Evolutionary conservation across 2,329 filamentous ascomycete genomes (phyloP).

Genomic region (Dactylonectria macrodidyma): DNA sequence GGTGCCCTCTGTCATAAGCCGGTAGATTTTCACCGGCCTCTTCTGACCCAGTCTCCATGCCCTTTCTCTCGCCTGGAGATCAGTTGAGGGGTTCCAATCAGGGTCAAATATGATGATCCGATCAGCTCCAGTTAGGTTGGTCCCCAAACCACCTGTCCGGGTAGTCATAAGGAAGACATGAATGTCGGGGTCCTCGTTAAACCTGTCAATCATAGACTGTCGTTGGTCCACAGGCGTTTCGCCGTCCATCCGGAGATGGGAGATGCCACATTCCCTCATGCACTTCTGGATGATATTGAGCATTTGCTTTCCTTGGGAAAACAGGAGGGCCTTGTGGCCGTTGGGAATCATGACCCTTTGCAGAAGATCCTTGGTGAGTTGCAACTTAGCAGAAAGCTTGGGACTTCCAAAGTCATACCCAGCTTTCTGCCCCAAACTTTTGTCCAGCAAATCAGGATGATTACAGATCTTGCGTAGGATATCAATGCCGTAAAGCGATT

Average conservation of each 20-base stretch:
- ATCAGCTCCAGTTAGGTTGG: conserved; percentile 95
- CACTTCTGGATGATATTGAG: conserved; percentile 93
- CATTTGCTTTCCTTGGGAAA: conserved; percentile 95
- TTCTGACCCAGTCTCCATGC: conserved; percentile 98
- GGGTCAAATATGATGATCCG: conserved; percentile 98
- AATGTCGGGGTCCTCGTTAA: conserved; percentile 85
- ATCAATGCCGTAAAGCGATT: conserved; percentile 91
- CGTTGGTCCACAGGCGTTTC: conserved; percentile 89
- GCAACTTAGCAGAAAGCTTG: conserved; percentile 93
- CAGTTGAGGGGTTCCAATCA: conserved; percentile 98
- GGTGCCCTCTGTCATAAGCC: conserved; percentile 97
- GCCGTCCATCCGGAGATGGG: conserved; percentile 93
- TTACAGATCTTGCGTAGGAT: conserved; percentile 97
- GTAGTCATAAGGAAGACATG: conserved; percentile 96
- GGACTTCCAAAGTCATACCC: conserved; percentile 85
- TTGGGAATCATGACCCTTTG: conserved; percentile 87
- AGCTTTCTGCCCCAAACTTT: conserved; percentile 65
- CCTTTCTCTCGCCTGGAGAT: conserved; percentile 93
- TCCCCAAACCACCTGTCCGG: conserved; percentile 92
- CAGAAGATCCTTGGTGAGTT: conserved; percentile 89
- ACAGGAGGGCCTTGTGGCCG: conserved; percentile 93
- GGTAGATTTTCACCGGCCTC: conserved; percentile 94
- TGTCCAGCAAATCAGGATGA: conserved; percentile 90
- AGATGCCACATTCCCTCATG: conserved; percentile 78
- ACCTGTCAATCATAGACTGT: conserved; percentile 92